Evolutionary conservation across 2,329 filamentous ascomycete genomes (phyloP).

Genomic region (Ophiostoma perfectum): DNA sequence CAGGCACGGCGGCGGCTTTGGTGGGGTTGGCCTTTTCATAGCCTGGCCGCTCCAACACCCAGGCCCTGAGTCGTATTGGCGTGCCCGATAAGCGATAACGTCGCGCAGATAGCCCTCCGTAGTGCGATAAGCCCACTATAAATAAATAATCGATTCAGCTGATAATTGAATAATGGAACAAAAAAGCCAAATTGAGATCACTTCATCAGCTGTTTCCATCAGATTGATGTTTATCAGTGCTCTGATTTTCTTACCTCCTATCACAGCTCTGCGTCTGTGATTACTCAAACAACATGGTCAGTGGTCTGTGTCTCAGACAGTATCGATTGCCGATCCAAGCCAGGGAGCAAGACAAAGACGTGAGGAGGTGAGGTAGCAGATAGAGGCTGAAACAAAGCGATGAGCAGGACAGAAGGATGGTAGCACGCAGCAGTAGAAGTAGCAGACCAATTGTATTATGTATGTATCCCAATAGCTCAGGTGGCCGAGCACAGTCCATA

Average conservation of each 20-base stretch:
- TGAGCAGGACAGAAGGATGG: neutral
- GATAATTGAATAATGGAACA: neutral
- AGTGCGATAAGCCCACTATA: neutral
- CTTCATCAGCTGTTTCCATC: neutral
- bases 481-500: neutral
- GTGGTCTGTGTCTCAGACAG: neutral
- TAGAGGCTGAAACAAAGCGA: neutral
- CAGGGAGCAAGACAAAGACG: neutral
- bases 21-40: neutral
- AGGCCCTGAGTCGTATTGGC: neutral
- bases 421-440: neutral
- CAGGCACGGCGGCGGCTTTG: neutral
- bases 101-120: neutral
- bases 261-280: neutral
- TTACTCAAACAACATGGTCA: slow-evolving; percentile 2
- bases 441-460: neutral
- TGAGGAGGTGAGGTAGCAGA: neutral
- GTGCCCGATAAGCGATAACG: slow-evolving; percentile 2
- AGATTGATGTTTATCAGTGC: neutral
- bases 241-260: neutral
- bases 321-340: slow-evolving; percentile 4
- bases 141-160: neutral
- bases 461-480: neutral
- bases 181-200: neutral
- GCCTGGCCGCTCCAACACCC: neutral